phyloP scores from a whole-genome alignment of 129 eudicot genomes.

The Centrapalus pauciflorus region DNA sequence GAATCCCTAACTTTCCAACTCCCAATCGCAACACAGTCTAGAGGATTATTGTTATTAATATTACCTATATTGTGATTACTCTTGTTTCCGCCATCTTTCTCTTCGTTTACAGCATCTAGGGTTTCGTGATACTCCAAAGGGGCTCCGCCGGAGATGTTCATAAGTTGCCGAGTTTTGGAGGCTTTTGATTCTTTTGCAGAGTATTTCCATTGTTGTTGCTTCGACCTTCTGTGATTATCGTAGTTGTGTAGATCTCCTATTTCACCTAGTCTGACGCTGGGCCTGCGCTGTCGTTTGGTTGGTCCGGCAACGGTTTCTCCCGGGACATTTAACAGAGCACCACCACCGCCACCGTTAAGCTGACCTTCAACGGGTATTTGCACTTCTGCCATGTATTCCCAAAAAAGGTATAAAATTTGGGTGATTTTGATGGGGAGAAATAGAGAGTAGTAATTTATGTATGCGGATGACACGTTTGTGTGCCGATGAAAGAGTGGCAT shows the following conservation, averaged over 20 bases:
- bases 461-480: constrained; percentile 4
- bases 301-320: constrained; percentile 21
- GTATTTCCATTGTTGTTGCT: constrained; percentile 36
- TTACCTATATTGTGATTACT: not conserved
- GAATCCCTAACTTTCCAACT: constrained; percentile 37
- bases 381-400: constrained; percentile 40
- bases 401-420: not conserved
- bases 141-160: constrained; percentile 37
- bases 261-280: constrained; percentile 82
- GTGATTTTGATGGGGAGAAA: not conserved
- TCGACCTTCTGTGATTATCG: constrained; percentile 39
- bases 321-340: not conserved
- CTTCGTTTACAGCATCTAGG: constrained; percentile 8
- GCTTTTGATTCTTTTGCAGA: constrained; percentile 38
- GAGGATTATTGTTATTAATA: not conserved
- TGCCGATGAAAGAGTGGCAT: not conserved
- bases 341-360: constrained; percentile 23
- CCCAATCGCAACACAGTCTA: constrained; percentile 28
- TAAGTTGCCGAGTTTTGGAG: constrained; percentile 44
- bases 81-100: constrained; percentile 17
- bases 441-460: constrained; percentile 14
- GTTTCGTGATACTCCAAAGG: constrained; percentile 20
- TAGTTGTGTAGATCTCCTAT: constrained; percentile 52
- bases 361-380: constrained; percentile 40
- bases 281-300: constrained; percentile 74